These are phyloP conservation scores for Naematelia aurantialba DNA, from an alignment of 768 basidiomycete species.

Conservation along the genomic window DNA sequence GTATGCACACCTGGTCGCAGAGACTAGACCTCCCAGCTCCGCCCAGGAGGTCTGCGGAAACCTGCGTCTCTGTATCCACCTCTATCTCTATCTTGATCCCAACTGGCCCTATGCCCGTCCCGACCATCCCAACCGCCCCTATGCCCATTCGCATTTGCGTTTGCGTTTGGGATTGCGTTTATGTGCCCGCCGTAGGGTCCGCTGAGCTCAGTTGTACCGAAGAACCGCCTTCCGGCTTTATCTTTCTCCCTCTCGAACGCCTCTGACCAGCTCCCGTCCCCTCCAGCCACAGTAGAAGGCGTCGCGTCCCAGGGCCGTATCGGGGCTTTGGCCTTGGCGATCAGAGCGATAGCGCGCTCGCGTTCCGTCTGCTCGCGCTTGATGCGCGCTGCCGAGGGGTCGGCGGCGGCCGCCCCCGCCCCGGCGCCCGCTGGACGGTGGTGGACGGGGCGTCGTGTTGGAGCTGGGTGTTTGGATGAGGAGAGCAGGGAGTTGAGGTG, in stretches of 20 bases:
- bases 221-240: conserved; percentile 21
- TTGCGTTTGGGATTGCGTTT: too few species aligned
- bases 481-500: conserved; percentile 35
- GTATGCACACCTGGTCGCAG: background rate
- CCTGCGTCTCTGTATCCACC: too few species aligned
- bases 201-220: too few species aligned
- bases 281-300: conserved; percentile 23
- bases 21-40: background rate
- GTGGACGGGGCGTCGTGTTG: conserved; percentile 2
- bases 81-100: too few species aligned
- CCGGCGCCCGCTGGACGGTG: background rate
- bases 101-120: too few species aligned
- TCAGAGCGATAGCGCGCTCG: conserved; percentile 41
- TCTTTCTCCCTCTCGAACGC: conserved; percentile 41
- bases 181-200: too few species aligned
- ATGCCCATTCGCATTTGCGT: too few species aligned
- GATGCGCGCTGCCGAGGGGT: conserved; percentile 24
- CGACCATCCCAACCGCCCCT: too few species aligned
- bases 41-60: background rate
- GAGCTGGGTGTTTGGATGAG: conserved; percentile 1
- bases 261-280: conserved; percentile 29
- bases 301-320: conserved; percentile 35
- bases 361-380: conserved; percentile 36
- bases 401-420: background rate
- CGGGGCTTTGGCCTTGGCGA: conserved; percentile 28